phyloP scores from a whole-genome alignment of 768 basidiomycete genomes.

The Tulasnella sp. region DNA sequence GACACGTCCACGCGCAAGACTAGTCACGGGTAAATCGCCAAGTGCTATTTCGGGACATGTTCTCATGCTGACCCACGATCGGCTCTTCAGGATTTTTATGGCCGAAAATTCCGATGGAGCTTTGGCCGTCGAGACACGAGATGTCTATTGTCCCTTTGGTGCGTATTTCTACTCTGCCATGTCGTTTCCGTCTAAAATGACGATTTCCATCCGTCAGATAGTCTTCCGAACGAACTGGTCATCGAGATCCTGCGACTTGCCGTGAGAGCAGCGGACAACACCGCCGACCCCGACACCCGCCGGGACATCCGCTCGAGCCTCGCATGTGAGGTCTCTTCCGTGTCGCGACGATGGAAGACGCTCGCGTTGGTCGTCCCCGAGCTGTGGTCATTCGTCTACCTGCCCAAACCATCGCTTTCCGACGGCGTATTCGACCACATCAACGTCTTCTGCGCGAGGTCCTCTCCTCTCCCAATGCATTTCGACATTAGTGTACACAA shows the following conservation, averaged over 20 bases:
- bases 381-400: not conserved
- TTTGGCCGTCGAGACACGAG: no score
- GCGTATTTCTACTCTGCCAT: no score
- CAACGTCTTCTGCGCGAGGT: not conserved
- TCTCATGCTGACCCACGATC: no score
- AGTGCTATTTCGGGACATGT: no score
- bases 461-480: not conserved
- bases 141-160: no score
- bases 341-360: not conserved
- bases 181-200: no score
- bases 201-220: no score
- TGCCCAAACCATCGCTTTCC: not conserved
- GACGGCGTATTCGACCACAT: not conserved
- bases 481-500: not conserved
- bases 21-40: no score
- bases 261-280: not conserved
- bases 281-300: not conserved
- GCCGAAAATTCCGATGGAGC: no score
- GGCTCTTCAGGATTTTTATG: no score
- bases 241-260: not conserved
- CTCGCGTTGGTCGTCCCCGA: not conserved
- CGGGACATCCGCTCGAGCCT: not conserved
- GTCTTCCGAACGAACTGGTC: slow-evolving; percentile 4
- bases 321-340: not conserved
- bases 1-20: no score